Base-by-base conservation (phyloP, 169 alveolate species). In the Sarcocystis neurona region DNA sequence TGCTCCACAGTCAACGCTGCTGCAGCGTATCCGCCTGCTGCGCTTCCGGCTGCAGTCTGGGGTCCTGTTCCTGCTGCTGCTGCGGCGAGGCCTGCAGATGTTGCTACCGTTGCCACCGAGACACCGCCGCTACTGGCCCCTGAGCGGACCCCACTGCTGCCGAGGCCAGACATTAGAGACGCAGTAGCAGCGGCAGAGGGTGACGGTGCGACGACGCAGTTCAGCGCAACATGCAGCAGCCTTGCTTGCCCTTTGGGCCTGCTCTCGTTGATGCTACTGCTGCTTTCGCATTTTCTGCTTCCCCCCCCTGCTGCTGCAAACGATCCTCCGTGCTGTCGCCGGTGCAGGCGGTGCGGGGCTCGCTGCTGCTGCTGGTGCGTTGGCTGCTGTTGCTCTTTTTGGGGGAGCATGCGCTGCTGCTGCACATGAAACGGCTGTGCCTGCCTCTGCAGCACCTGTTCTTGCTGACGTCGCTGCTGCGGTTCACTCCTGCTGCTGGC, bases 141-240 rank as follows among this genome's bases (percentile, higher is more conserved):
- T n/a, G n/a, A n/a, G n/a, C n/a, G n/a, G n/a, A n/a, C n/a, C n/a
- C n/a, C n/a, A n/a, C n/a, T n/a, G n/a, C n/a, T n/a, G n/a, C n/a
- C n/a, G n/a, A n/a, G n/a, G n/a, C n/a, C n/a, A n/a, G n/a, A n/a
- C n/a, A n/a, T n/a, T n/a, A n/a, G n/a, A n/a, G n/a, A n/a, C n/a
- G n/a, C n/a, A n/a, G n/a, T n/a, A n/a, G n/a, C n/a, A n/a, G n/a
- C n/a, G n/a, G n/a, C n/a, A n/a, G n/a, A n/a, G n/a, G n/a, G n/a
- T n/a, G n/a, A n/a, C n/a, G n/a, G n/a, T n/a, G n/a, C n/a, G n/a
- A n/a, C 82, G 56, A 63, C 77, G 74, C 90, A 75, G 41, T 85
- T 85, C 56, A 85, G 48, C 12, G 90, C 90, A 0, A 63, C 90
- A 34, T 85, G 90, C 58, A 85, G 84, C 84, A 85, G 82, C 53